These are phyloP conservation scores for Cucurbita pepo DNA, from an alignment of 306 rosid species.

Conservation along the genomic window DNA sequence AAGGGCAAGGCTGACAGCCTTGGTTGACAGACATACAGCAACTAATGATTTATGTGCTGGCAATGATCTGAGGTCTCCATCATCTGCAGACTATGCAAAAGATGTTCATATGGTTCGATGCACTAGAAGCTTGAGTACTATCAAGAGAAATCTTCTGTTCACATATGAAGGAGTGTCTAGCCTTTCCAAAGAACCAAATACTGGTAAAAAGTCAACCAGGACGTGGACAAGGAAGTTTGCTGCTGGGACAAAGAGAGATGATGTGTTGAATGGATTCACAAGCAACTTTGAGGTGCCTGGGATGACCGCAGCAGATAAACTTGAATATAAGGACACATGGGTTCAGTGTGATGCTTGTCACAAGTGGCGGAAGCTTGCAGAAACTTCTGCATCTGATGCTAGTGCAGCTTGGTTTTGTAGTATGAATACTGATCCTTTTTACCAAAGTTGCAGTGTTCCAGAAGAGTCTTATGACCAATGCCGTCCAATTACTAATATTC, in stretches of 20 bases:
- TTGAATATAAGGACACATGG: constrained; percentile 56
- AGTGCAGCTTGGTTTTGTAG: constrained; percentile 87
- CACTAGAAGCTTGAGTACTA: constrained; percentile 39
- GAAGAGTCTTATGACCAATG: constrained; percentile 47
- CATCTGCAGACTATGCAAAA: constrained; percentile 24
- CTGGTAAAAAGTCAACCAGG: constrained; percentile 16
- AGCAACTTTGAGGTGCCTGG: constrained; percentile 15
- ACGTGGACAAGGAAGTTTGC: constrained; percentile 19
- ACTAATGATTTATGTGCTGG: constrained; percentile 19
- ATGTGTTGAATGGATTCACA: constrained; percentile 15
- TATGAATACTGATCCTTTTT: constrained; percentile 57
- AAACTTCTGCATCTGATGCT: constrained; percentile 31
- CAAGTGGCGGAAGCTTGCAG: constrained; percentile 85
- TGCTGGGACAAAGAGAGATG: constrained; percentile 22
- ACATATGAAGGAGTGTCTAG: constrained; percentile 30
- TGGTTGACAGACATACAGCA: constrained; percentile 19
- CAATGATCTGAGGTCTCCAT: constrained; percentile 29
- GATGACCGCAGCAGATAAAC: constrained; percentile 12
- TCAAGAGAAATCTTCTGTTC: constrained; percentile 37
- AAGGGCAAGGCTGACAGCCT: constrained; percentile 37
- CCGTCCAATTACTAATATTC: constrained; percentile 43
- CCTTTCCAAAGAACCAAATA: constrained; percentile 16
- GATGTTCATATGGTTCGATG: constrained; percentile 19
- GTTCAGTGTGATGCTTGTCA: constrained; percentile 86
- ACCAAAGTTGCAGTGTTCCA: constrained; percentile 56